Percentiles rank a stretch among this genome's conserved stretches.
Conservation (phyloP, 139 green algal genomes). For the Asterochloris sp. region DNA sequence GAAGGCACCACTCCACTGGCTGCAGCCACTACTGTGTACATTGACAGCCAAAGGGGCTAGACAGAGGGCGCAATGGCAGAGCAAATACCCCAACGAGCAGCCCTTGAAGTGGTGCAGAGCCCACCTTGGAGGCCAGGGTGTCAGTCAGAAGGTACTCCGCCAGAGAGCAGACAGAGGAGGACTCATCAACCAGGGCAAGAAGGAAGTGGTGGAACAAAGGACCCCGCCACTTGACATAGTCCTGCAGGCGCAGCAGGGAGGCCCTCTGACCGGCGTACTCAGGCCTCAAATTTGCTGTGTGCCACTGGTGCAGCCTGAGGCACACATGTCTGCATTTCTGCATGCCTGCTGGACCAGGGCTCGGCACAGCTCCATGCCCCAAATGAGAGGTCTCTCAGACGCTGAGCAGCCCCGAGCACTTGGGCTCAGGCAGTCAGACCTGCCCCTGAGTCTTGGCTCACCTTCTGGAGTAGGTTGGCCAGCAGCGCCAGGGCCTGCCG, state of each 20-base stretch:
- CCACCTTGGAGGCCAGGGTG: conserved; percentile 35
- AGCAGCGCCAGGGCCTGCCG: conserved; percentile 78
- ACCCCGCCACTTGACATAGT: conserved; percentile 91
- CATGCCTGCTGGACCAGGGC: too few species aligned
- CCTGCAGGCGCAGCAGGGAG: conserved; percentile 25
- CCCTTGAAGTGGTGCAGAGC: not conserved
- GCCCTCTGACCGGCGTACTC: too few species aligned
- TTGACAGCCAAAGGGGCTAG: not conserved
- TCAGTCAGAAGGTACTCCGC: conserved; percentile 51
- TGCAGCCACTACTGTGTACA: too few species aligned
- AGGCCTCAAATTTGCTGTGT: too few species aligned
- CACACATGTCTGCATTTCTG: too few species aligned
- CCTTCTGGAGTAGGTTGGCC: conserved; percentile 72
- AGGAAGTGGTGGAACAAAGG: conserved; percentile 78
- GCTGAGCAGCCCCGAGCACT: too few species aligned
- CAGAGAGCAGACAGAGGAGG: conserved; percentile 27
- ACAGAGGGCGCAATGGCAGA: not conserved
- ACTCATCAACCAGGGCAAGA: conserved; percentile 78
- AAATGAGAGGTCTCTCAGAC: too few species aligned
- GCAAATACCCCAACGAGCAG: too few species aligned
- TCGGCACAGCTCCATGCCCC: too few species aligned
- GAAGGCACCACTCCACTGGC: too few species aligned
- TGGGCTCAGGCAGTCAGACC: not conserved
- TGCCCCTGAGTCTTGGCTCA: not conserved
- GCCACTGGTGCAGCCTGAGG: too few species aligned